Conservation (phyloP, 163 green algal genomes). For the Coccomyxa subellipsoidea region DNA sequence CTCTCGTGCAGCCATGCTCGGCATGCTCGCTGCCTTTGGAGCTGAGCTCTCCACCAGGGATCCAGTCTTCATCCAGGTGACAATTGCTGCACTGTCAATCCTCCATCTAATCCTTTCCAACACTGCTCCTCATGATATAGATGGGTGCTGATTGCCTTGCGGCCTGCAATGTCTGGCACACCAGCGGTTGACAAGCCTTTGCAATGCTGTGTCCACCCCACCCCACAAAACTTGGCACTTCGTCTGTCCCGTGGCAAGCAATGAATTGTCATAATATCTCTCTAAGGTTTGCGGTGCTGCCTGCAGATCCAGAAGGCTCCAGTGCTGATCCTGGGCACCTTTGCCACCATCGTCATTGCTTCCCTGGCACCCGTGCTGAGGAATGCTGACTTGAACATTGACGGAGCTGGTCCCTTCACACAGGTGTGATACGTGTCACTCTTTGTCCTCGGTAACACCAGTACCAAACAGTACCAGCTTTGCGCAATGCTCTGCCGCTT, state of each 20-base stretch:
- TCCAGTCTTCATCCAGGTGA: constrained; percentile 13
- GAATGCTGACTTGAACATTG: constrained; percentile 24
- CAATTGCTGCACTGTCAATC: not conserved
- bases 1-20: constrained; percentile 22
- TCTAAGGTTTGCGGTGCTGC: not conserved
- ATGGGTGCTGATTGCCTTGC: too few relatives aligned
- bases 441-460: too few relatives aligned
- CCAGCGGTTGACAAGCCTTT: too few relatives aligned
- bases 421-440: not conserved
- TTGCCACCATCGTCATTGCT: constrained; percentile 23
- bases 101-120: too few relatives aligned
- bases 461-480: too few relatives aligned
- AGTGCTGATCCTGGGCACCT: constrained; percentile 13
- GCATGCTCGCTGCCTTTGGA: constrained; percentile 29
- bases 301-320: constrained; percentile 26
- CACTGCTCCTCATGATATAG: too few relatives aligned
- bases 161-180: too few relatives aligned
- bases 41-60: constrained; percentile 20
- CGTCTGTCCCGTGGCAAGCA: too few relatives aligned
- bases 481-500: too few relatives aligned
- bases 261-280: too few relatives aligned
- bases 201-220: too few relatives aligned
- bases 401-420: constrained; percentile 29
- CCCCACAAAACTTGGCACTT: too few relatives aligned
- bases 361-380: constrained; percentile 20